These are phyloP conservation scores for Martensiomyces pterosporus DNA, from an alignment of 192 early-diverging fungal genomes.

Conservation along the genomic window DNA sequence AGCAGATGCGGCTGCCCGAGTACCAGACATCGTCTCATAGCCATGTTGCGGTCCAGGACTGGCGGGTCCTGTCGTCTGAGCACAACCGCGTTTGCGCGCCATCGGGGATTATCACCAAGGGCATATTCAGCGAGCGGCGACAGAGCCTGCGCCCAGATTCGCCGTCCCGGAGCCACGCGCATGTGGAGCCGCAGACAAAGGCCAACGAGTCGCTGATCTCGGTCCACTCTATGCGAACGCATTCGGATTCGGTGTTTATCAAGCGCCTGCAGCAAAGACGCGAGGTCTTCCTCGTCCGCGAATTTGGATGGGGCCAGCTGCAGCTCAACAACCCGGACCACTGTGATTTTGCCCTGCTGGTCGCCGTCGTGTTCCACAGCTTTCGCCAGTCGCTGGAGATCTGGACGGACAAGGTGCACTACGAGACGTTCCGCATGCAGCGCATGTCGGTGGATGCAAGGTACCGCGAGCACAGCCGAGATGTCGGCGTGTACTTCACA, in stretches of 20 bases:
- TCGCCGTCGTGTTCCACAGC: constrained; percentile 75
- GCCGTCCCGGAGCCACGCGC: too few relatives aligned
- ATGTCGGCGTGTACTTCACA: constrained; percentile 11
- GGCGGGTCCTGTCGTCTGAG: constrained; percentile 23
- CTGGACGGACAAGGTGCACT: constrained; percentile 76
- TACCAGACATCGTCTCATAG: constrained; percentile 20
- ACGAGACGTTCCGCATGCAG: constrained; percentile 78
- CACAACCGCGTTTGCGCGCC: constrained; percentile 27
- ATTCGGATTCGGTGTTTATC: constrained; percentile 19
- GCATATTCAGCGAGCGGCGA: constrained; percentile 27
- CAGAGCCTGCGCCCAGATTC: too few relatives aligned
- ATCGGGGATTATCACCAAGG: constrained; percentile 15
- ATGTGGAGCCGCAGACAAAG: too few relatives aligned
- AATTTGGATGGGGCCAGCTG: constrained; percentile 85
- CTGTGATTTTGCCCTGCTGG: constrained; percentile 84
- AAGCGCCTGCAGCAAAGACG: constrained; percentile 25
- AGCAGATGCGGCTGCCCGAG: constrained; percentile 40
- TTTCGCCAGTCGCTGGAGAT: constrained; percentile 87
- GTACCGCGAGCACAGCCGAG: constrained; percentile 4
- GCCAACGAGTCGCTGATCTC: not conserved
- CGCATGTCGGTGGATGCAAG: constrained; percentile 18
- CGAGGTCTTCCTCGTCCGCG: constrained; percentile 66
- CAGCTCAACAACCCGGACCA: constrained; percentile 90
- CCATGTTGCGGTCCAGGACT: constrained; percentile 24
- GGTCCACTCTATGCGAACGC: not conserved